Evolutionary conservation across 108 stramenopile species (phyloP).

Genomic region (Thalassiosira profunda): DNA sequence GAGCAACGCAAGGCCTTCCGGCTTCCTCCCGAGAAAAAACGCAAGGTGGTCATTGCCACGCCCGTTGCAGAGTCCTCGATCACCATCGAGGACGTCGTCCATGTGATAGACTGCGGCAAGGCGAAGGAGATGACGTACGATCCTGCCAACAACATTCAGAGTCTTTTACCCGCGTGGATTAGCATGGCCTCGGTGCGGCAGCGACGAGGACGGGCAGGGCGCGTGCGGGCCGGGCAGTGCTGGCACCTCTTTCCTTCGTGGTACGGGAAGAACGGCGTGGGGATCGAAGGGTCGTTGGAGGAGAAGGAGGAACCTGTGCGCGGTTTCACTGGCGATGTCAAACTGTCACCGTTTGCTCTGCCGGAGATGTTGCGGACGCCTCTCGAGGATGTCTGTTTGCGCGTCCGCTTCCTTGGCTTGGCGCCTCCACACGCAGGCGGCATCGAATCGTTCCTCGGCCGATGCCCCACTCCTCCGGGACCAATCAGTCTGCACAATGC

Average conservation of each 20-base stretch:
- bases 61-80: conserved; percentile 76
- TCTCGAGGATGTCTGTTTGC: conserved; percentile 77
- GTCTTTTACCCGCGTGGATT: conserved; percentile 87
- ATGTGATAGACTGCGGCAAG: conserved; percentile 68
- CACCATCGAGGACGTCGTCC: conserved; percentile 76
- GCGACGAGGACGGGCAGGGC: conserved; percentile 93
- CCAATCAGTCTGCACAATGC: too few relatives aligned
- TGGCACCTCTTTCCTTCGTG: conserved; percentile 82
- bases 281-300: too few relatives aligned
- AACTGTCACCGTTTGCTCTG: too few relatives aligned
- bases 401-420: too few relatives aligned
- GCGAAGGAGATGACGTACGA: conserved; percentile 83
- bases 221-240: conserved; percentile 86
- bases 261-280: too few relatives aligned
- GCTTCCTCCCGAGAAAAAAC: conserved; percentile 60
- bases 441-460: too few relatives aligned
- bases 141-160: conserved; percentile 73
- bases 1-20: conserved; percentile 82
- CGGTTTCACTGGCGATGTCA: too few relatives aligned
- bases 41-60: conserved; percentile 89
- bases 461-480: too few relatives aligned
- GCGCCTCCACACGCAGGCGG: too few relatives aligned
- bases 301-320: too few relatives aligned
- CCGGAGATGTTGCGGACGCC: conserved; percentile 81
- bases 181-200: conserved; percentile 88